Evolutionary conservation across 176 grass and related monocot genomes (phyloP).

Genomic region (maize (Zea mays)): DNA sequence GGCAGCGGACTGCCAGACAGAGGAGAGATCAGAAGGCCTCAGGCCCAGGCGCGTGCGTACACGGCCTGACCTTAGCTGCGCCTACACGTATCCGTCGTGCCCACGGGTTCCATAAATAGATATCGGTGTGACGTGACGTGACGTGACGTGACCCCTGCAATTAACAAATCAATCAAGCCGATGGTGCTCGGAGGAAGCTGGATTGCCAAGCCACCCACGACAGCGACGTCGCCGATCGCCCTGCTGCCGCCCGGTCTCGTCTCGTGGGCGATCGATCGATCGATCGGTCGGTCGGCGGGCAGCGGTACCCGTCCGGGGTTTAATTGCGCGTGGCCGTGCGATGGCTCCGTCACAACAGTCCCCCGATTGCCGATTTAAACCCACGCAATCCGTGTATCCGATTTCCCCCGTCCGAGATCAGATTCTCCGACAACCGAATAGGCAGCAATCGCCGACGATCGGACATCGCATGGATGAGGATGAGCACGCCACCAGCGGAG

Average conservation of each 20-base stretch:
- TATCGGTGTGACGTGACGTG: slow-evolving; percentile 33
- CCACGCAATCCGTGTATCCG: not conserved
- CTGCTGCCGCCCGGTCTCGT: too few species aligned
- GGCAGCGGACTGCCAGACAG: too few species aligned
- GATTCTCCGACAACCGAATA: not conserved
- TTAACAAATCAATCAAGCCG: slow-evolving; percentile 33
- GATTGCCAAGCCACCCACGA: slow-evolving; percentile 48
- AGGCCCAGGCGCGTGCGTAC: too few species aligned
- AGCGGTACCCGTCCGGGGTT: slow-evolving; percentile 5
- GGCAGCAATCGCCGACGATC: not conserved
- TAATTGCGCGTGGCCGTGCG: slow-evolving; percentile 49
- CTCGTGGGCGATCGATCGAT: not conserved
- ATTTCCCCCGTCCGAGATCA: not conserved
- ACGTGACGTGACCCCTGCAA: slow-evolving; percentile 34
- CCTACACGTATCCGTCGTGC: slow-evolving; percentile 27
- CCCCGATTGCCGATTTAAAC: slow-evolving; percentile 4
- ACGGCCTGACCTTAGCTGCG: not conserved
- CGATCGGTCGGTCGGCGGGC: not conserved
- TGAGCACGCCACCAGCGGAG: not conserved
- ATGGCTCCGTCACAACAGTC: slow-evolving; percentile 47
- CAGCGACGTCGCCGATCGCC: slow-evolving; percentile 34
- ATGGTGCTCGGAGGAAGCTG: slow-evolving; percentile 49
- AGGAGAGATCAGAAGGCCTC: too few species aligned
- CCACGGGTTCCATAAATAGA: slow-evolving; percentile 34
- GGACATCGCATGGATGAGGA: not conserved